phyloP scores from a whole-genome alignment of 257 asterid species.

The Linaria vulgaris region DNA sequence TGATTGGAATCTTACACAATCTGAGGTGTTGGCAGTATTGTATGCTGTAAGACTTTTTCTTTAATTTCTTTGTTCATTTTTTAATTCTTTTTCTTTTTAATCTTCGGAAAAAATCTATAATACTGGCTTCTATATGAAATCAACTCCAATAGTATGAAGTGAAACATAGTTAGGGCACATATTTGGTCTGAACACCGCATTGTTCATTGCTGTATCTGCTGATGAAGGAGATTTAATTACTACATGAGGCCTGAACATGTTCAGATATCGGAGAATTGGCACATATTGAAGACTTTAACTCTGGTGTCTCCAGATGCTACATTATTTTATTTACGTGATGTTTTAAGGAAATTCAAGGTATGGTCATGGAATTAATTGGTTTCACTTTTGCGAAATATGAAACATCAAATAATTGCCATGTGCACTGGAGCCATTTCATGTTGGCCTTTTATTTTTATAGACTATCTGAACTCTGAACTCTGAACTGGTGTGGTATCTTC shows the following conservation, averaged over 20 bases:
- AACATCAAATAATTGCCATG: too few relatives aligned
- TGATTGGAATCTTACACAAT: slow-evolving; percentile 69
- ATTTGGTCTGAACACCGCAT: not conserved
- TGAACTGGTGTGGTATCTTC: too few relatives aligned
- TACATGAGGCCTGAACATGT: slow-evolving; percentile 1
- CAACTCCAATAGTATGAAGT: not conserved
- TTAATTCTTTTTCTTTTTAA: not conserved
- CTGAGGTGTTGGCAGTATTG: slow-evolving; percentile 77
- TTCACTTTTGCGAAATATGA: too few relatives aligned
- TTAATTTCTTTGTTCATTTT: slow-evolving; percentile 5
- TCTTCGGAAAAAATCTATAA: slow-evolving; percentile 1
- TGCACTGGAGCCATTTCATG: too few relatives aligned
- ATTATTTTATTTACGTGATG: not conserved
- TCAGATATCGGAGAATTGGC: not conserved
- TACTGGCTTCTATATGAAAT: not conserved
- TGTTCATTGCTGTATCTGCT: not conserved
- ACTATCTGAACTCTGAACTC: too few relatives aligned
- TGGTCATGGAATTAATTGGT: too few relatives aligned
- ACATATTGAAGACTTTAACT: not conserved
- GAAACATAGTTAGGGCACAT: not conserved
- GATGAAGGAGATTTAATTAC: slow-evolving; percentile 5
- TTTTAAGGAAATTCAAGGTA: not conserved
- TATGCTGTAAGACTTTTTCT: slow-evolving; percentile 73
- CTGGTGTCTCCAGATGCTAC: slow-evolving; percentile 3
- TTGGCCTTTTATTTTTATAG: too few relatives aligned